Evolutionary conservation across 768 basidiomycete genomes (phyloP).

Genomic region (Leccinum uliginosum): DNA sequence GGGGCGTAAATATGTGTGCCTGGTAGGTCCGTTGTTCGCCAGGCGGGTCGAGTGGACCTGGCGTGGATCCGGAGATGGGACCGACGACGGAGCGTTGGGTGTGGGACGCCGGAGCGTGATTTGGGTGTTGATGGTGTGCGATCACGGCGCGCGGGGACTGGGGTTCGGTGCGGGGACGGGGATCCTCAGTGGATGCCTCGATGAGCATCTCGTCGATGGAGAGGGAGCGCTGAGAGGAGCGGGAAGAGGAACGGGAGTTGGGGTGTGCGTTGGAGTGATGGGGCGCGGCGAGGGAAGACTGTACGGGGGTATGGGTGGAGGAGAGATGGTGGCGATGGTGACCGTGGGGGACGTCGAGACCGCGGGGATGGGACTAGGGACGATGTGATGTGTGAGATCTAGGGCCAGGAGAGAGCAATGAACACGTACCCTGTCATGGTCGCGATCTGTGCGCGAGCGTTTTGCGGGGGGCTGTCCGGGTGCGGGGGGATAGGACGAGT

Average conservation of each 20-base stretch:
- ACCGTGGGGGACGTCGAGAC: constrained; percentile 14
- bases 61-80: constrained; percentile 16
- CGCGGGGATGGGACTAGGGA: constrained; percentile 13
- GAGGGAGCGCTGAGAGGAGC: constrained; percentile 33
- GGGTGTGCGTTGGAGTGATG: constrained; percentile 12
- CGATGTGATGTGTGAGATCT: constrained; percentile 5
- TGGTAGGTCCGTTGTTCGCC: constrained; percentile 46
- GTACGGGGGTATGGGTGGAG: constrained; percentile 7
- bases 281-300: constrained; percentile 7
- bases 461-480: constrained; percentile 46
- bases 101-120: constrained; percentile 15
- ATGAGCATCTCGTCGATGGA: constrained; percentile 46
- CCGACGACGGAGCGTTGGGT: constrained; percentile 20
- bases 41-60: constrained; percentile 31
- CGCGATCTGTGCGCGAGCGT: constrained; percentile 39
- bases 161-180: constrained; percentile 29
- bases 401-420: accelerated
- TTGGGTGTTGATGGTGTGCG: constrained; percentile 30
- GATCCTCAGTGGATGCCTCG: constrained; percentile 40
- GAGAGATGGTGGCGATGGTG: constrained; percentile 4
- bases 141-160: constrained; percentile 28
- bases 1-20: constrained; percentile 69
- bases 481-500: constrained; percentile 18
- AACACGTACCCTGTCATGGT: constrained; percentile 24
- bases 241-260: constrained; percentile 31